These are phyloP conservation scores for Pelagomonas calceolata DNA, from an alignment of 108 stramenopile genomes.

Conservation along the genomic window DNA sequence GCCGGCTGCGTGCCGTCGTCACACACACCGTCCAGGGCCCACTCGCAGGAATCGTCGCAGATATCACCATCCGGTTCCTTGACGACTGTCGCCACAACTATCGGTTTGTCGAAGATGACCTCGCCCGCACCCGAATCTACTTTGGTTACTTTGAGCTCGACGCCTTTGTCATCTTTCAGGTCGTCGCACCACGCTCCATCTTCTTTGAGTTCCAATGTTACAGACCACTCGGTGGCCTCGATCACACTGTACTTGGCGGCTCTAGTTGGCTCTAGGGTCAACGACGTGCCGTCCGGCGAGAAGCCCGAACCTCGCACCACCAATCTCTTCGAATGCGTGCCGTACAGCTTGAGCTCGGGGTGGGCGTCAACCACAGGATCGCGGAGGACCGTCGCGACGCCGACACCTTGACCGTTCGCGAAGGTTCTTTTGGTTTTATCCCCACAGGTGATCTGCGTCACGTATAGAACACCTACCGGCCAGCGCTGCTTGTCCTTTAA, in stretches of 20 bases:
- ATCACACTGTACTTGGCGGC: not conserved
- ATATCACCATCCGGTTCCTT: constrained; percentile 21
- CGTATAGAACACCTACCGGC: not conserved
- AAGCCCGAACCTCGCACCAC: constrained; percentile 5
- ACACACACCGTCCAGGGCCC: constrained; percentile 19
- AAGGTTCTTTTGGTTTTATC: not conserved
- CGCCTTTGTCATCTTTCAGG: not conserved
- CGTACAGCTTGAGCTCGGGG: not conserved
- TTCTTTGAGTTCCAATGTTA: not conserved
- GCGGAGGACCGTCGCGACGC: not conserved
- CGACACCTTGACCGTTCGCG: not conserved
- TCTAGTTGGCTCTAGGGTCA: not conserved
- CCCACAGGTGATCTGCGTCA: not conserved
- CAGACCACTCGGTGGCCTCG: not conserved
- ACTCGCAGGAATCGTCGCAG: constrained; percentile 36
- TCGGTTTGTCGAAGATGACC: not conserved
- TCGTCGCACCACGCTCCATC: not conserved
- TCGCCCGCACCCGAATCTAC: constrained; percentile 23
- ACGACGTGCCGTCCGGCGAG: not conserved
- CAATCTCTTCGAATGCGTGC: not conserved
- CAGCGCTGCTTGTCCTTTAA: not conserved
- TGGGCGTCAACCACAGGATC: not conserved
- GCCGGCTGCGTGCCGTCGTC: not conserved
- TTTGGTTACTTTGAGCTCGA: constrained; percentile 8
- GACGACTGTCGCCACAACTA: constrained; percentile 17